Evolutionary conservation across 1,139 yeast species (phyloP).

Genomic region (Nadsonia starkeyi-henricii): DNA sequence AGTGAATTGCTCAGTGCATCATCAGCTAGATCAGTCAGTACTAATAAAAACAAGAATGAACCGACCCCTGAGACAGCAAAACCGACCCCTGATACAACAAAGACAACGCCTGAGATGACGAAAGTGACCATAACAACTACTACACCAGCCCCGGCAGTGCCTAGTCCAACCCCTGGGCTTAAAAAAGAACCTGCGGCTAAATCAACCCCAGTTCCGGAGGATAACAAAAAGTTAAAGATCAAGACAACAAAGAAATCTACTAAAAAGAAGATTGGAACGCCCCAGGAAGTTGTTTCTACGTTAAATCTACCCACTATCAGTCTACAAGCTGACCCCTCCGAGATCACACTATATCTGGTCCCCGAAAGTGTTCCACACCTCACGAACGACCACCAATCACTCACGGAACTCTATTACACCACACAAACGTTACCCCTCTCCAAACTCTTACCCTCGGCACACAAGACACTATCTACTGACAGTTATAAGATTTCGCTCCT

Average conservation of each 20-base stretch:
- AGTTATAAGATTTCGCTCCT: conserved; percentile 71
- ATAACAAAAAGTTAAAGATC: neutral
- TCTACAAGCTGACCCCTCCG: conserved; percentile 13
- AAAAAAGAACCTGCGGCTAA: neutral
- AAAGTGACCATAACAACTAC: neutral
- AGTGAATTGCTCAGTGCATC: neutral
- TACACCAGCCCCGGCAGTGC: neutral
- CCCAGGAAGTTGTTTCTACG: neutral
- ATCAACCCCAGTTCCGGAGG: too few relatives aligned
- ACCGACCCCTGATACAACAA: too few relatives aligned
- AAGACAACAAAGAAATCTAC: neutral
- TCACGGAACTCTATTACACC: conserved; percentile 74
- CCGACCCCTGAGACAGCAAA: neutral
- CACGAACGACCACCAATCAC: conserved; percentile 29
- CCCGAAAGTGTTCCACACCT: conserved; percentile 26
- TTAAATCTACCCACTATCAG: conserved; percentile 3
- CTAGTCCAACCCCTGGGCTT: neutral
- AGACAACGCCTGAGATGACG: too few relatives aligned
- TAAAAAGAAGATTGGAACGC: neutral
- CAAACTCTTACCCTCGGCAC: conserved; percentile 69
- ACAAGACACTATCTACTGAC: conserved; percentile 73
- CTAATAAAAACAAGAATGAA: neutral
- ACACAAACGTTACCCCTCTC: conserved; percentile 80
- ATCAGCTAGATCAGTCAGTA: neutral
- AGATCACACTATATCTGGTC: conserved; percentile 20